Base-by-base conservation (phyloP, 495 filamentous ascomycete species). In the Annulohypoxylon bovei region DNA sequence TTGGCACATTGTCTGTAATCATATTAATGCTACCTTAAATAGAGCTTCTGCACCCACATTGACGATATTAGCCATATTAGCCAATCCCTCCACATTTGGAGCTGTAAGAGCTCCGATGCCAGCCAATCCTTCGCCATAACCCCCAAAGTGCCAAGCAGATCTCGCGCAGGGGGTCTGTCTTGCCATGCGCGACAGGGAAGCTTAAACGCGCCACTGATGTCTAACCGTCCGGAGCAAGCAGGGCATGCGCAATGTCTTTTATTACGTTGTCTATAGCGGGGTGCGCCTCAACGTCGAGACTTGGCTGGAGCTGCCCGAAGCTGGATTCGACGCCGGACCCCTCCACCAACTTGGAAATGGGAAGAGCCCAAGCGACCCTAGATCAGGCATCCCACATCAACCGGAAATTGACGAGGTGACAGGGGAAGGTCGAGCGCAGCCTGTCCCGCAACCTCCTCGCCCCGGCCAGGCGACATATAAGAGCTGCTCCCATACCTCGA, bases 61-160 rank as follows among this genome's bases (percentile, higher is more conserved):
- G 4, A 35, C 60, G 42, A 75, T 67, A 69, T 74, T 71, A 74
- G 5, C 71, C 71, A 74, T 74, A 74, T 76, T 76, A 72, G 56
- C 65, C 65, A 63, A 61, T 62, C 53, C 63, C 67, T 58, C 65
- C 54, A 59, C 42, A 68, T 68, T 76, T 74, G 46, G 68, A 49
- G 58, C 35, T 33, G 65, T 47, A 59, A 65, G 58, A 47, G 42
- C 28, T 59, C 44, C 56, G 12, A 32, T 49, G 57, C 28, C 40
- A 55, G 33, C 46, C 18, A 28, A 25, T 62, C 46, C n/a, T 44
- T 33, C 42, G 16, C 20, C 42, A 57, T 66, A 44, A 62, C 68
- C 49, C 65, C 61, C 55, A 73, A 71, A 74, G 42, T 74, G 74
- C 71, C 67, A 74, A 76, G 71, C 32, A 40, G 28, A 71, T 59